Evolutionary conservation across 768 basidiomycete genomes (phyloP).

Genomic region (Mycena rebaudengoi): DNA sequence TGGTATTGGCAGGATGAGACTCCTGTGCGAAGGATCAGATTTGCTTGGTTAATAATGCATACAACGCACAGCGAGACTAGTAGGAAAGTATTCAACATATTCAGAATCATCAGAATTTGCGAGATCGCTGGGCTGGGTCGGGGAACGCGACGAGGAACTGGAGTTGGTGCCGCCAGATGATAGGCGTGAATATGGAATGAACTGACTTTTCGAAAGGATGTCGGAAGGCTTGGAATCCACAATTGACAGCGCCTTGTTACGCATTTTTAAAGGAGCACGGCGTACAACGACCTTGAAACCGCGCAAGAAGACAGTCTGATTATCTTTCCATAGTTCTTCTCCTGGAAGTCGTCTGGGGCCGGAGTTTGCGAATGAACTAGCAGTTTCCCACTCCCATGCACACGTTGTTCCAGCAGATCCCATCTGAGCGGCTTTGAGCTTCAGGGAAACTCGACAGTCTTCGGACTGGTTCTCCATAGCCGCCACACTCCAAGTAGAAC

Average conservation of each 20-base stretch:
- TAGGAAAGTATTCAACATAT: not conserved
- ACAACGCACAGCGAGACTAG: not conserved
- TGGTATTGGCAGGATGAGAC: constrained; percentile 1
- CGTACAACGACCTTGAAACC: constrained; percentile 24
- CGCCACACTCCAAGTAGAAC: constrained; percentile 11
- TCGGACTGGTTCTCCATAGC: constrained; percentile 1
- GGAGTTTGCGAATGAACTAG: constrained; percentile 7
- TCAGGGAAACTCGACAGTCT: not conserved
- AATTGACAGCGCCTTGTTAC: not conserved
- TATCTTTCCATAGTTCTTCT: constrained; percentile 4
- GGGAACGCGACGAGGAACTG: too few species aligned
- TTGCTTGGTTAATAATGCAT: too few species aligned
- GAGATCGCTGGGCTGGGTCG: not conserved
- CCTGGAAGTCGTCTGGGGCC: not conserved
- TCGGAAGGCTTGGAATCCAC: not conserved
- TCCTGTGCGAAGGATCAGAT: not conserved
- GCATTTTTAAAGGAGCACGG: not conserved
- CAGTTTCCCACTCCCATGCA: constrained; percentile 18
- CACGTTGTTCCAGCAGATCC: constrained; percentile 1
- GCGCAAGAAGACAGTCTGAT: constrained; percentile 21
- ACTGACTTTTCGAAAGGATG: not conserved
- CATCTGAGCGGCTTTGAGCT: constrained; percentile 8
- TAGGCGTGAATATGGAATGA: not conserved
- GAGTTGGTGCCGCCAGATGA: not conserved
- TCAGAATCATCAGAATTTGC: not conserved